Evolutionary conservation across 495 filamentous ascomycete genomes (phyloP).

Genomic region (Penicillium pulvis): DNA sequence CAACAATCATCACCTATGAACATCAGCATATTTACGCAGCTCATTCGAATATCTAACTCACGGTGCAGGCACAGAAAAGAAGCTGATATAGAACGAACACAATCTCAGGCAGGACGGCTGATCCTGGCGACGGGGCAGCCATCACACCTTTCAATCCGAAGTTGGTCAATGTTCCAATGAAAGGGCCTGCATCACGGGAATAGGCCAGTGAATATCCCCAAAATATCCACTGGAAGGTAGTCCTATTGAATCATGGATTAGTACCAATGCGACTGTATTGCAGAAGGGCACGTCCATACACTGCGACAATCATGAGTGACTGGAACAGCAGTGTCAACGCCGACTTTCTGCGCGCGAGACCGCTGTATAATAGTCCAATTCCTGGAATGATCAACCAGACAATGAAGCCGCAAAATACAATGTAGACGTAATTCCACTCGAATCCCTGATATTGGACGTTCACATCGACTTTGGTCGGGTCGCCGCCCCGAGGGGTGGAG

Average conservation of each 20-base stretch:
- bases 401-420: conserved; percentile 52
- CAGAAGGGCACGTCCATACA: neutral
- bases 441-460: conserved; percentile 52
- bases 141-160: conserved; percentile 56
- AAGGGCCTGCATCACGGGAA: conserved; percentile 49
- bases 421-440: conserved; percentile 55
- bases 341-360: conserved; percentile 59
- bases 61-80: conserved; percentile 59
- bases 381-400: conserved; percentile 64
- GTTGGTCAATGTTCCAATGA: conserved; percentile 55
- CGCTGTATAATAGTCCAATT: conserved; percentile 60
- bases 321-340: conserved; percentile 59
- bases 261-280: neutral
- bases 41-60: conserved; percentile 19
- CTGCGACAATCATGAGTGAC: conserved; percentile 43
- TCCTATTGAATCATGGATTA: conserved; percentile 16
- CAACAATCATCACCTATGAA: conserved; percentile 49
- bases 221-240: conserved; percentile 59
- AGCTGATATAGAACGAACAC: conserved; percentile 61
- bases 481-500: conserved; percentile 47
- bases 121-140: conserved; percentile 52
- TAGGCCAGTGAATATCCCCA: conserved; percentile 60
- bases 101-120: conserved; percentile 54
- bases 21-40: neutral
- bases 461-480: conserved; percentile 48